Conservation (phyloP, 352 stramenopile genomes). For the Phytophthora tentaculata region DNA sequence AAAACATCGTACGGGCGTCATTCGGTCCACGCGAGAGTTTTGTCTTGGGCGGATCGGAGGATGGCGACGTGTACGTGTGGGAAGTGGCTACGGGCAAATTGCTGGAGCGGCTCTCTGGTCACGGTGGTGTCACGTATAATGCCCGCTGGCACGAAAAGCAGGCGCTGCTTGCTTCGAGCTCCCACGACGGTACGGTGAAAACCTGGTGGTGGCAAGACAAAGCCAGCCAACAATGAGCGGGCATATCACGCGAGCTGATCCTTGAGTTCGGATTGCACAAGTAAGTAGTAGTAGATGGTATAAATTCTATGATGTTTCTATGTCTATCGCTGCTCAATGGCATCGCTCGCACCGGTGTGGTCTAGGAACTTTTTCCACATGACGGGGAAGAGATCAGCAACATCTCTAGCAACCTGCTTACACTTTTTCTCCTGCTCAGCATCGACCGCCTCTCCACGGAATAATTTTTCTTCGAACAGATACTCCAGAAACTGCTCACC, state of each 20-base stretch:
- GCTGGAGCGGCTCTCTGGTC: constrained; percentile 78
- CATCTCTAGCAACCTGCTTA: constrained; percentile 35
- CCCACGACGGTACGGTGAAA: constrained; percentile 89
- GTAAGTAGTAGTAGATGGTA: not conserved
- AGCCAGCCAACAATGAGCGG: constrained; percentile 30
- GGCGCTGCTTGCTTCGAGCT: constrained; percentile 83
- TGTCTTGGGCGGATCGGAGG: constrained; percentile 86
- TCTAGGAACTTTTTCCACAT: constrained; percentile 76
- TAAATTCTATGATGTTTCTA: constrained; percentile 41
- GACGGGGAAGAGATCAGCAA: constrained; percentile 73
- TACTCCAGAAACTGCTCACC: constrained; percentile 74
- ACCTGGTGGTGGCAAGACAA: constrained; percentile 90
- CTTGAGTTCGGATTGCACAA: constrained; percentile 12
- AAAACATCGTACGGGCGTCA: constrained; percentile 86
- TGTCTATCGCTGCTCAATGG: constrained; percentile 35
- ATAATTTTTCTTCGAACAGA: constrained; percentile 49
- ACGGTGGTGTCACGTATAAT: constrained; percentile 85
- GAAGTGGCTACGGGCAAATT: constrained; percentile 87
- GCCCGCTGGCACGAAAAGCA: constrained; percentile 89
- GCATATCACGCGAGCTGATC: constrained; percentile 10
- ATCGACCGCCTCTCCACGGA: constrained; percentile 13
- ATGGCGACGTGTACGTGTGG: constrained; percentile 89
- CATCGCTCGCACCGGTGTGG: constrained; percentile 51
- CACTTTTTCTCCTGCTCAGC: constrained; percentile 45
- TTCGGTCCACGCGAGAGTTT: constrained; percentile 89